These are phyloP conservation scores for Lactarius tabidus DNA, from an alignment of 768 basidiomycete genomes.

Conservation along the genomic window DNA sequence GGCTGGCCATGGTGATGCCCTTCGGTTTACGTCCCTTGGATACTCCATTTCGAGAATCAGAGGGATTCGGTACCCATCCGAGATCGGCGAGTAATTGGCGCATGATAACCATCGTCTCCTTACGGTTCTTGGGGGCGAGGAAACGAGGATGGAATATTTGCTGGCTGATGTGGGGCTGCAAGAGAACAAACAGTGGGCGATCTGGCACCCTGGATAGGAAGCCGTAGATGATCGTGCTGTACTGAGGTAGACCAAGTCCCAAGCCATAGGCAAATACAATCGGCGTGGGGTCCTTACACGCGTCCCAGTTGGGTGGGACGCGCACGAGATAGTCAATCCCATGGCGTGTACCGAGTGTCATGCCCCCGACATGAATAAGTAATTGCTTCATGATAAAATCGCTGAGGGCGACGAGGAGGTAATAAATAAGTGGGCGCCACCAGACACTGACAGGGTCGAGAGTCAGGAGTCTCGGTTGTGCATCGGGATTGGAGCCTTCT, in stretches of 20 bases:
- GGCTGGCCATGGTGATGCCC: conserved; percentile 78
- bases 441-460: conserved; percentile 70
- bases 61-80: conserved; percentile 52
- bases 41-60: conserved; percentile 27
- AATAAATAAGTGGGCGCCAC: conserved; percentile 67
- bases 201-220: conserved; percentile 54
- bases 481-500: conserved; percentile 51
- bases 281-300: conserved; percentile 55
- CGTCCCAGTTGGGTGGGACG: conserved; percentile 63
- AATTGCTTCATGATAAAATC: conserved; percentile 47
- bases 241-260: conserved; percentile 76
- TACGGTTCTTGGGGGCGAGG: conserved; percentile 63
- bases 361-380: conserved; percentile 41
- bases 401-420: conserved; percentile 44
- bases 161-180: conserved; percentile 88
- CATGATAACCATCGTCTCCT: conserved; percentile 54
- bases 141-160: conserved; percentile 74
- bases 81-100: conserved; percentile 54
- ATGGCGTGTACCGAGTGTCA: conserved; percentile 46
- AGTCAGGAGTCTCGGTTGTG: conserved; percentile 62
- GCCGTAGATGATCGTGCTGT: conserved; percentile 55
- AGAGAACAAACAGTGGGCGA: conserved; percentile 68
- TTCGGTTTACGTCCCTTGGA: conserved; percentile 29
- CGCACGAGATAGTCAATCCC: conserved; percentile 82
- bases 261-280: conserved; percentile 87